A percentile compares a stretch with the other conserved stretches of the same genome.
These are phyloP conservation scores for Musa troglodytarum DNA, from an alignment of 176 grass and related monocot genomes.

Conservation along the genomic window DNA sequence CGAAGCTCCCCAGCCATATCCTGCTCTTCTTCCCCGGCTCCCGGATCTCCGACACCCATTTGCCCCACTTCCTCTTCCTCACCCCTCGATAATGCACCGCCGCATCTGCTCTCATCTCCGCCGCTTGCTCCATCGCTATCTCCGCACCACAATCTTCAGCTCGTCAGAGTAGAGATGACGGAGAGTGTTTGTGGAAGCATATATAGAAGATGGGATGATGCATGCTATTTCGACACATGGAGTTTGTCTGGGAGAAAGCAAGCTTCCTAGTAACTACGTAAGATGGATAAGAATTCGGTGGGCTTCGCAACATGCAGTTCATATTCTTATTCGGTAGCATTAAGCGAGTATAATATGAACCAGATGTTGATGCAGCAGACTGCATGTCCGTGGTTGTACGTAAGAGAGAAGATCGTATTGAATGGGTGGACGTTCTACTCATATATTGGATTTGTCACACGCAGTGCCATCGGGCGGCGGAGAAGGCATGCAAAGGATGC, in stretches of 20 bases:
- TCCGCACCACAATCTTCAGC: not conserved
- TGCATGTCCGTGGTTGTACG: no score
- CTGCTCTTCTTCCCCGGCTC: slow-evolving; percentile 45
- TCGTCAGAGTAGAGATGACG: not conserved
- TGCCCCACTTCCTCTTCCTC: slow-evolving; percentile 50
- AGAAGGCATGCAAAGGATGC: not conserved
- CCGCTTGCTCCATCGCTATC: not conserved
- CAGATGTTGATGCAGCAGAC: no score
- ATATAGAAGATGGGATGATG: not conserved
- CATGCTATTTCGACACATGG: not conserved
- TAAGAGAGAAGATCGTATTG: no score
- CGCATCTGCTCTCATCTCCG: not conserved
- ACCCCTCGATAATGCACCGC: slow-evolving; percentile 24
- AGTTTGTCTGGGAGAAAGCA: not conserved
- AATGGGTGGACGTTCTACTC: not conserved
- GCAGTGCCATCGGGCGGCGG: not conserved
- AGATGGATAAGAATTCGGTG: not conserved
- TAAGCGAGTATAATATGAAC: no score
- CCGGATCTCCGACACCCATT: slow-evolving; percentile 68
- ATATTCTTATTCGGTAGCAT: no score
- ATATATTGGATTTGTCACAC: not conserved
- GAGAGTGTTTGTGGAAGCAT: not conserved
- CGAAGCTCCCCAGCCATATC: slow-evolving; percentile 62
- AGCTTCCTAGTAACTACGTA: not conserved
- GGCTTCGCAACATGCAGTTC: not conserved